Evolutionary conservation across 805 yeast genomes (phyloP).

Genomic region (Schizosaccharomyces osmophilus): DNA sequence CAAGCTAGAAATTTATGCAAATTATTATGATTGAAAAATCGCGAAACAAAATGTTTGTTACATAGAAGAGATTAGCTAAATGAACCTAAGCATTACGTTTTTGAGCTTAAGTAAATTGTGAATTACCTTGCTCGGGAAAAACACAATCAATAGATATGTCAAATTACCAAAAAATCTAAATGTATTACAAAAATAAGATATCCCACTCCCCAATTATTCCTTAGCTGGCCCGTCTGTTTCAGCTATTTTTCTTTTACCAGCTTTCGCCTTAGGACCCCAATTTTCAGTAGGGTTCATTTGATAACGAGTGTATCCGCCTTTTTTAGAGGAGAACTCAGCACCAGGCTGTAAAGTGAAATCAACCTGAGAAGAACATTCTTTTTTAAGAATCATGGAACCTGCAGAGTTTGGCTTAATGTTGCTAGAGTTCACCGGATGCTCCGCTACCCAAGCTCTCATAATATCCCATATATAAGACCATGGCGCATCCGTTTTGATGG

Average conservation of each 20-base stretch:
- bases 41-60: too few species aligned
- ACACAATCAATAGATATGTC: too few species aligned
- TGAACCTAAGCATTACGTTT: too few species aligned
- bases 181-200: background rate
- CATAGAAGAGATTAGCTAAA: too few species aligned
- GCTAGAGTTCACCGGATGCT: slow-evolving; percentile 17
- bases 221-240: background rate
- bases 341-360: slow-evolving; percentile 36
- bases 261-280: slow-evolving; percentile 94
- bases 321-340: slow-evolving; percentile 38
- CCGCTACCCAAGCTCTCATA: slow-evolving; percentile 35
- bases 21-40: too few species aligned
- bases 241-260: slow-evolving; percentile 12
- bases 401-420: slow-evolving; percentile 15
- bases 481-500: slow-evolving; percentile 76
- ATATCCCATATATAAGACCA: slow-evolving; percentile 57
- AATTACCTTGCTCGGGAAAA: too few species aligned
- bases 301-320: slow-evolving; percentile 58
- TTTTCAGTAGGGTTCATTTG: slow-evolving; percentile 81
- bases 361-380: slow-evolving; percentile 9
- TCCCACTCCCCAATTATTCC: background rate
- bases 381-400: slow-evolving; percentile 11
- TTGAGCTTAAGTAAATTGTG: too few species aligned
- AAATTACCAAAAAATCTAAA: background rate
- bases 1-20: too few species aligned